These are phyloP conservation scores for Neofusicoccum umdonicola DNA, from an alignment of 2,329 filamentous ascomycete species.

Conservation along the genomic window DNA sequence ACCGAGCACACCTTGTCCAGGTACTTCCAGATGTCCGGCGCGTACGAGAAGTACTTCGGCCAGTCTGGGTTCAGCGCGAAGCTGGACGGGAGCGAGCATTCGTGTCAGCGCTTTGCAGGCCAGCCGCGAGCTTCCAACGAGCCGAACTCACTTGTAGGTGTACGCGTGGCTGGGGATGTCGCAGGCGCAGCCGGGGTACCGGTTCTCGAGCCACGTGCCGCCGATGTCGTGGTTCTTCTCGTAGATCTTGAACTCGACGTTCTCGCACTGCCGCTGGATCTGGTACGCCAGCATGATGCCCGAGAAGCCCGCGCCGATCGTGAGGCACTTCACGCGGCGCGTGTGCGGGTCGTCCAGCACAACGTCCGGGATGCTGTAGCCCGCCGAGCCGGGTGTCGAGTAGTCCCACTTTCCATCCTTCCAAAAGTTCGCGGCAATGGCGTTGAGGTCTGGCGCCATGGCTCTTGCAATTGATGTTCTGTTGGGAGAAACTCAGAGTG, in stretches of 20 bases:
- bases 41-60: slow-evolving; percentile 48
- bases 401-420: slow-evolving; percentile 41
- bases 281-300: slow-evolving; percentile 49
- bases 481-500: too few relatives aligned
- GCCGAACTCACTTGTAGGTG: slow-evolving; percentile 29
- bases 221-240: slow-evolving; percentile 48
- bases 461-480: not conserved
- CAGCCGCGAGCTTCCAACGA: not conserved
- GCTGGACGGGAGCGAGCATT: slow-evolving; percentile 11
- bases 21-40: slow-evolving; percentile 49
- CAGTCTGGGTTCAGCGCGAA: slow-evolving; percentile 49
- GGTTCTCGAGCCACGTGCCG: slow-evolving; percentile 48
- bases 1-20: slow-evolving; percentile 49
- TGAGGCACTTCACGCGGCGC: slow-evolving; percentile 47
- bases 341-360: slow-evolving; percentile 41
- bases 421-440: slow-evolving; percentile 24
- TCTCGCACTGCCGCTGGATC: slow-evolving; percentile 45
- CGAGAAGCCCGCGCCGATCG: slow-evolving; percentile 49
- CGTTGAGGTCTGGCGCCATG: slow-evolving; percentile 47
- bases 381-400: slow-evolving; percentile 41
- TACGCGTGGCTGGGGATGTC: slow-evolving; percentile 49
- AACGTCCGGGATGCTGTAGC: slow-evolving; percentile 42
- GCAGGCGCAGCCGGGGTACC: slow-evolving; percentile 43
- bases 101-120: not conserved
- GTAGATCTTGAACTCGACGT: slow-evolving; percentile 49